Percentiles rank a stretch among this genome's conserved stretches.
These are phyloP conservation scores for Aspergillus pseudoglaucus DNA, from an alignment of 2,329 filamentous ascomycete genomes.

Conservation along the genomic window DNA sequence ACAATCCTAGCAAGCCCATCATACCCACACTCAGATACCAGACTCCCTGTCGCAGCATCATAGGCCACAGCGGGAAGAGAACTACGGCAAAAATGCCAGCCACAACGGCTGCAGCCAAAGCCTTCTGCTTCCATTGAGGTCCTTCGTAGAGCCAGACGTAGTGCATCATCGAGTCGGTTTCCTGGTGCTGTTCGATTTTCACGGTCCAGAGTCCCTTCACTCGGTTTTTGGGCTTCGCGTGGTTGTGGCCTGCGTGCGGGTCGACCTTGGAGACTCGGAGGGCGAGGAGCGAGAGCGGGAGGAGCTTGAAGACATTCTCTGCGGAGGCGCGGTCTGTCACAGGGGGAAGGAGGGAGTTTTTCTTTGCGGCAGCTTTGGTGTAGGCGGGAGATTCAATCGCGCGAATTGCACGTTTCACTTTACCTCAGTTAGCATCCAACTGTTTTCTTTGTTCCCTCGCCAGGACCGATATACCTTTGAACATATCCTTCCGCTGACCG, in stretches of 20 bases:
- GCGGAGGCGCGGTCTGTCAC: constrained; percentile 83
- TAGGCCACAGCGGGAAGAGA: constrained; percentile 92
- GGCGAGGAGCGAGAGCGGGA: constrained; percentile 89
- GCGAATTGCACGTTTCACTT: constrained; percentile 92
- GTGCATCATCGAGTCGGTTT: constrained; percentile 61
- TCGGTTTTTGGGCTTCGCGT: constrained; percentile 64
- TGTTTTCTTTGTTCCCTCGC: background rate
- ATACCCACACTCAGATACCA: constrained; percentile 97
- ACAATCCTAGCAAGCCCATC: constrained; percentile 79
- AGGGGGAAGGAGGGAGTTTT: constrained; percentile 81
- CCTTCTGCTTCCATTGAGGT: constrained; percentile 84
- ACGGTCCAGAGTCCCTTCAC: constrained; percentile 96
- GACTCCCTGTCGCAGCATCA: constrained; percentile 82
- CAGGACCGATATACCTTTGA: constrained; percentile 60
- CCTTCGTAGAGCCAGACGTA: constrained; percentile 97
- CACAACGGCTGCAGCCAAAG: constrained; percentile 80
- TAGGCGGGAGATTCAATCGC: constrained; percentile 85
- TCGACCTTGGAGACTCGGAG: constrained; percentile 81
- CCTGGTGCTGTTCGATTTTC: constrained; percentile 91
- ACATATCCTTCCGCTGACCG: constrained; percentile 97
- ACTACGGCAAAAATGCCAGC: constrained; percentile 80
- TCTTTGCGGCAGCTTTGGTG: constrained; percentile 71
- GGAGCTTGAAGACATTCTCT: constrained; percentile 89
- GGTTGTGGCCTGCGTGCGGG: constrained; percentile 67
- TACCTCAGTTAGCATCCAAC: constrained; percentile 2